Conservation (phyloP, 345 rosid genomes). For the Adansonia digitata region DNA sequence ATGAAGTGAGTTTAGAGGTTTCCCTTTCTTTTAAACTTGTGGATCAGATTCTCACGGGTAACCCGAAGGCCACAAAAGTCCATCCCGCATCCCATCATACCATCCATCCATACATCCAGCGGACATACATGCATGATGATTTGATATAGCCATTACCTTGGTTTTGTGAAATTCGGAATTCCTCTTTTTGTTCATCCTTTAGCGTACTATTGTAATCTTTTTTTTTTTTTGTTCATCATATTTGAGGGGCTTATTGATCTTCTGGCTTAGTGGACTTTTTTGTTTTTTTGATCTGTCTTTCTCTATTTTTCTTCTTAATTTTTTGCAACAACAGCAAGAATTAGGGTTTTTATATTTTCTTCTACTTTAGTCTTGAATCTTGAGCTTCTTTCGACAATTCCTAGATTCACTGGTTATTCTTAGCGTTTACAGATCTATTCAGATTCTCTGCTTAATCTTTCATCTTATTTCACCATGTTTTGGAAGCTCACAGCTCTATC, state of each 20-base stretch:
- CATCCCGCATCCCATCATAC: background rate
- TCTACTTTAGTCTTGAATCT: constrained; percentile 37
- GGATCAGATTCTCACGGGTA: constrained; percentile 11
- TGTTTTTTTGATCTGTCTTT: background rate
- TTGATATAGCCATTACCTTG: background rate
- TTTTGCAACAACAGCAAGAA: background rate
- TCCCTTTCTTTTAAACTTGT: background rate
- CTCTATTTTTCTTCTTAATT: background rate
- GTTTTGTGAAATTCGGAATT: constrained; percentile 23
- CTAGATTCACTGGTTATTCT: constrained; percentile 35
- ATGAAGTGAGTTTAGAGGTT: background rate
- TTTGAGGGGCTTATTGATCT: background rate
- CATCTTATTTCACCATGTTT: constrained; percentile 49
- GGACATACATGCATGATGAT: background rate
- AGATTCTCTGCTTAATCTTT: constrained; percentile 23
- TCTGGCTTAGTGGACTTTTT: background rate
- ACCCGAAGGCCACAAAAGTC: background rate
- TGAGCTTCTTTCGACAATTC: constrained; percentile 26
- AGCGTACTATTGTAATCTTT: background rate
- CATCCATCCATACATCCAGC: background rate
- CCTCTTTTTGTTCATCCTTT: constrained; percentile 8
- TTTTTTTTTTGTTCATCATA: background rate
- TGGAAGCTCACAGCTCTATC: constrained; percentile 96
- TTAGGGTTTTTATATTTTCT: background rate
- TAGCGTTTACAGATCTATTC: constrained; percentile 58